These are phyloP conservation scores for Cicer chorassanicum DNA, from an alignment of 306 rosid species.

Conservation along the genomic window DNA sequence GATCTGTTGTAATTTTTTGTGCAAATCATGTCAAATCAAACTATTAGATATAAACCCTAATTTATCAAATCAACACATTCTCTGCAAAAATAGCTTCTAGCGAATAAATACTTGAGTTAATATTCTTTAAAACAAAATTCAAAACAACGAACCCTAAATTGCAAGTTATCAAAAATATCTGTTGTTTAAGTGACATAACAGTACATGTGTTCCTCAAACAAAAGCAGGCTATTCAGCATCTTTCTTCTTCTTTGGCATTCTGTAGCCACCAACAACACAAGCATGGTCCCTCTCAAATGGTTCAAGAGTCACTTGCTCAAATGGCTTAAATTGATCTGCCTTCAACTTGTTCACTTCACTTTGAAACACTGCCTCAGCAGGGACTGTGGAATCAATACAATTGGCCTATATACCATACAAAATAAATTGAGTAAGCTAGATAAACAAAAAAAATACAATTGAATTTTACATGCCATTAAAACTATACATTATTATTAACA, in stretches of 20 bases:
- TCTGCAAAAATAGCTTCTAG: no score
- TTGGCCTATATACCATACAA: conserved; percentile 64
- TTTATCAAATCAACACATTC: no score
- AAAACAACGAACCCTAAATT: not conserved
- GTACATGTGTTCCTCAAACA: not conserved
- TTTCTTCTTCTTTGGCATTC: conserved; percentile 71
- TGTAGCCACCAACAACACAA: conserved; percentile 84
- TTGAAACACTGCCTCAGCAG: conserved; percentile 73
- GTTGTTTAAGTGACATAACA: not conserved
- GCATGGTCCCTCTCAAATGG: conserved; percentile 97
- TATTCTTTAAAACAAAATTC: not conserved
- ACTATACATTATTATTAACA: no score
- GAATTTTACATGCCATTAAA: no score
- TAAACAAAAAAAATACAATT: not conserved
- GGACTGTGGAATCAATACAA: conserved; percentile 86
- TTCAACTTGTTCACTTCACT: conserved; percentile 85
- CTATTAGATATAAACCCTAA: no score
- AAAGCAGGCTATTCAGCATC: conserved; percentile 34
- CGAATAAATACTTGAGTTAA: not conserved
- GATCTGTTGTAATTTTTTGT: no score
- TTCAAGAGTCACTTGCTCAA: conserved; percentile 85
- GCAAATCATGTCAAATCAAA: no score
- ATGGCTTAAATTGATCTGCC: conserved; percentile 85
- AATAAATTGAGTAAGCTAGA: not conserved
- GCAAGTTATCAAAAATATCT: not conserved